A percentile compares a stretch with the other conserved stretches of the same genome.
Conservation (phyloP, 2,329 filamentous ascomycete species). For the Fusarium stilboides region DNA sequence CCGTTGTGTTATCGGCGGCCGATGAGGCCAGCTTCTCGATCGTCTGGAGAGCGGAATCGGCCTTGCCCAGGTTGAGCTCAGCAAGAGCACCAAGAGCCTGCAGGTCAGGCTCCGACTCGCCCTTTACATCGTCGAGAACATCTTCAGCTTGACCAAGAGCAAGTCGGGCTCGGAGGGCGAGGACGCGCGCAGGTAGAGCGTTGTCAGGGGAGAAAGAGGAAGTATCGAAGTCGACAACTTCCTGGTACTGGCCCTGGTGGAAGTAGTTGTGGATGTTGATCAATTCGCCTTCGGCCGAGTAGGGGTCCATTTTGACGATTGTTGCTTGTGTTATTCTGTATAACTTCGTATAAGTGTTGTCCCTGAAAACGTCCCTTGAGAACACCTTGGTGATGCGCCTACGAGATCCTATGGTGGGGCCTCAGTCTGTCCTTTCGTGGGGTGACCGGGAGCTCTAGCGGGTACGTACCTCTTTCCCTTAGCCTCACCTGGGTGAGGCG, state of each 20-base stretch:
- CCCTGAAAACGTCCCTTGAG: slow-evolving; percentile 46
- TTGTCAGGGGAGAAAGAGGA: slow-evolving; percentile 85
- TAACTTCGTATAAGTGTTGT: slow-evolving; percentile 29
- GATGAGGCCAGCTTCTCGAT: slow-evolving; percentile 78
- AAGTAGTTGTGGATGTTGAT: slow-evolving; percentile 81
- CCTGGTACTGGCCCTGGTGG: slow-evolving; percentile 86
- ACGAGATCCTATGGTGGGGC: slow-evolving; percentile 50
- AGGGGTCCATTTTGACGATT: slow-evolving; percentile 73
- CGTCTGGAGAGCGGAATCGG: slow-evolving; percentile 72
- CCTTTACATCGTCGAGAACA: slow-evolving; percentile 78
- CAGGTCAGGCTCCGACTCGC: slow-evolving; percentile 79
- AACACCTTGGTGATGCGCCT: slow-evolving; percentile 52
- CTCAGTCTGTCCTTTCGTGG: slow-evolving; percentile 46
- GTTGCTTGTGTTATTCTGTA: slow-evolving; percentile 30
- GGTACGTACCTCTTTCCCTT: slow-evolving; percentile 33
- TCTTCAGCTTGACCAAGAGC: slow-evolving; percentile 84
- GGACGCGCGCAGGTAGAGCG: slow-evolving; percentile 79
- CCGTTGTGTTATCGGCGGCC: slow-evolving; percentile 80
- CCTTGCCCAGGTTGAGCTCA: slow-evolving; percentile 72
- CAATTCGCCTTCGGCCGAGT: slow-evolving; percentile 79
- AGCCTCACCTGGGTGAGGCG: slow-evolving; percentile 47
- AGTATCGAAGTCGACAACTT: slow-evolving; percentile 88
- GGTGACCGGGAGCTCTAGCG: slow-evolving; percentile 39
- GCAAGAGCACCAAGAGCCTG: slow-evolving; percentile 84
- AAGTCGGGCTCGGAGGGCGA: slow-evolving; percentile 86